A percentile compares a stretch with the other conserved stretches of the same genome.
These are phyloP conservation scores for Colletotrichum spaethianum DNA, from an alignment of 2,329 filamentous ascomycete species.

Conservation along the genomic window DNA sequence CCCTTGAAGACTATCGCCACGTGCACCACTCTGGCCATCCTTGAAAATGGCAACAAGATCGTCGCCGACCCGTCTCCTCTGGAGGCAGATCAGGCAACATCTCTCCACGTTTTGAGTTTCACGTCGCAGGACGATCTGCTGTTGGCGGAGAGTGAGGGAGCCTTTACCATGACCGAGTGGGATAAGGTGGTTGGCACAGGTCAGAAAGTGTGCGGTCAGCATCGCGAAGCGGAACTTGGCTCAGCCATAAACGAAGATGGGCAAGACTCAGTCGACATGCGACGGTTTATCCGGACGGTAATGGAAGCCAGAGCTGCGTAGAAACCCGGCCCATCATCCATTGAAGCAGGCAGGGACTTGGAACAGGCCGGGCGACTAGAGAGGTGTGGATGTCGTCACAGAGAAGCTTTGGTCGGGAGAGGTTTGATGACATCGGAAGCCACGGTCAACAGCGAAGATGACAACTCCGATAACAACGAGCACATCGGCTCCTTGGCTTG, in stretches of 20 bases:
- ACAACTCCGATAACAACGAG: not conserved
- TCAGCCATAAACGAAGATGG: conserved; percentile 62
- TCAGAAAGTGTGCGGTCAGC: conserved; percentile 73
- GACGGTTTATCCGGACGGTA: conserved; percentile 73
- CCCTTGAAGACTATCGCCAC: conserved; percentile 82
- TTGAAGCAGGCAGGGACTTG: conserved; percentile 17
- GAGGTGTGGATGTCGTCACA: not conserved
- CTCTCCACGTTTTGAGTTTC: conserved; percentile 88
- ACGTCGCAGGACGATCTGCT: conserved; percentile 81
- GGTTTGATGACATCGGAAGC: not conserved
- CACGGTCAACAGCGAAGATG: not conserved
- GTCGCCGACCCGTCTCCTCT: conserved; percentile 74
- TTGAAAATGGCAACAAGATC: conserved; percentile 57
- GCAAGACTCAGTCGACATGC: conserved; percentile 64
- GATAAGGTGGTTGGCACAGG: conserved; percentile 77
- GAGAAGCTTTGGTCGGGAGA: not conserved
- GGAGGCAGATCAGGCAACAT: conserved; percentile 74
- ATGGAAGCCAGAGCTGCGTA: conserved; percentile 68
- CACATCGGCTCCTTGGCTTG: not conserved
- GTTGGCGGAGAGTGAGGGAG: conserved; percentile 85
- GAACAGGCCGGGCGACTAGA: conserved; percentile 21
- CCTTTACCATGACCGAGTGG: conserved; percentile 84
- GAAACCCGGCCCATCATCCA: conserved; percentile 6
- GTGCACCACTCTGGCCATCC: conserved; percentile 74
- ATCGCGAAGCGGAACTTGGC: conserved; percentile 56